Evolutionary conservation across 192 early-diverging fungal genomes (phyloP), one percentile per base, ranked within the genome.

Genomic region (Backusella parvicylindrica): DNA sequence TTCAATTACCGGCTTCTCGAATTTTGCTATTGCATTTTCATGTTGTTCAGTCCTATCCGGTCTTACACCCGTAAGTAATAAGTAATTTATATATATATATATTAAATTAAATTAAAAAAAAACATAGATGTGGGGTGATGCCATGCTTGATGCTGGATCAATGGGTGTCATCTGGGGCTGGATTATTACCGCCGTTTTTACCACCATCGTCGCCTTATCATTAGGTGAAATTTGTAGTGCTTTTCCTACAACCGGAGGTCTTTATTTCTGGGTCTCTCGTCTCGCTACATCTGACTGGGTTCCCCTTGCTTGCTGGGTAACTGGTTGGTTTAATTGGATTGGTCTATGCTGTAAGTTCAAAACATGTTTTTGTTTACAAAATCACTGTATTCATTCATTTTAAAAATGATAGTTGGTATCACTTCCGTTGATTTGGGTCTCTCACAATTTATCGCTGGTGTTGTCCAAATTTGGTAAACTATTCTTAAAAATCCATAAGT

Each of bases 1-100:
- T 26, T 82, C 82, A 15, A 70, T 89, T 7, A 81, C 83, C 16
- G 79, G 70, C 30, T 87, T 89, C 47, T 77, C 82, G 13, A 86
- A 84, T 64, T 86, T 89, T 82, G 86, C 83, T 37, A 84, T 87
- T 70, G 83, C 87, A 33, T 89, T 86, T 40, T 84, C 86, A 21
- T 87, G 86, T 66, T 79, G 82, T 40, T 87, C 84, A 23, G 77
- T 89, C 38, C 83, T 87, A 4, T 76, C 87, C 0, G 87, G 86
- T 28, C 74, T 88, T 33, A 82, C 84, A 28, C 87, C 87, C 21
- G 83, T 81, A 77, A 76, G 66, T 63, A 30, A 26, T 11, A 60
- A 60, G 21, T 50, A 50, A 21, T 3, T 50, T 9, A 26, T 11
- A 26, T 35, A 32, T 13, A 31, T 9, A n/a, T 70, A 26, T 9